A percentile compares a stretch with the other conserved stretches of the same genome.
Evolutionary conservation across 2,329 filamentous ascomycete species (phyloP).

Genomic region (Fusarium sp.): DNA sequence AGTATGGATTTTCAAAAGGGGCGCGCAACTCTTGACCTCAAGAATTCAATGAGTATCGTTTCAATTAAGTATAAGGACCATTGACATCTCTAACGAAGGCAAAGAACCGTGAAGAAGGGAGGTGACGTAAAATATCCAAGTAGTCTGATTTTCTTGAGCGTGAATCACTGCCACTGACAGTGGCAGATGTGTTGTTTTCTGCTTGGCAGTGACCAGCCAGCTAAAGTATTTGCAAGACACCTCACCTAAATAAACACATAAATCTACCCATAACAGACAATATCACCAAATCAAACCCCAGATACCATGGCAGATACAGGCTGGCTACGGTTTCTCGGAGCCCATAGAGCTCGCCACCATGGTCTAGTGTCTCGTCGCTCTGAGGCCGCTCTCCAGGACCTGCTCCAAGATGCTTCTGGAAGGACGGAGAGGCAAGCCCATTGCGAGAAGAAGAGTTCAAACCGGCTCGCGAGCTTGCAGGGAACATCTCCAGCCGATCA

Average conservation of each 20-base stretch:
- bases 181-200: not conserved
- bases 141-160: not conserved
- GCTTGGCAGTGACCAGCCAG: conserved; percentile 1
- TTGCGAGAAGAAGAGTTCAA: conserved; percentile 12
- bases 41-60: not conserved
- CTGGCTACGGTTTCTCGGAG: conserved; percentile 47
- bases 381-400: conserved; percentile 38
- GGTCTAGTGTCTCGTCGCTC: conserved; percentile 41
- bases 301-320: conserved; percentile 41
- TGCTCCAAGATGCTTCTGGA: conserved; percentile 17
- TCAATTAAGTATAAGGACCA: not conserved
- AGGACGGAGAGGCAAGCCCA: conserved; percentile 5
- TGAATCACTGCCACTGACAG: not conserved
- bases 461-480: conserved; percentile 37
- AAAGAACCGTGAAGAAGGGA: not conserved
- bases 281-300: not conserved
- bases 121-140: not conserved
- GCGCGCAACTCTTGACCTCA: not conserved
- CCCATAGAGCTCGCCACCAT: conserved; percentile 42
- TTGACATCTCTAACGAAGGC: not conserved
- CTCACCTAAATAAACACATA: not conserved
- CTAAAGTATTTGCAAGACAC: not conserved
- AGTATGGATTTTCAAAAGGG: not conserved
- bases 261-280: not conserved
- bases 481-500: conserved; percentile 3